Percentiles rank a stretch among this genome's conserved stretches.
Conservation (phyloP, 768 basidiomycete species). For the Lactifluus pinguis region DNA sequence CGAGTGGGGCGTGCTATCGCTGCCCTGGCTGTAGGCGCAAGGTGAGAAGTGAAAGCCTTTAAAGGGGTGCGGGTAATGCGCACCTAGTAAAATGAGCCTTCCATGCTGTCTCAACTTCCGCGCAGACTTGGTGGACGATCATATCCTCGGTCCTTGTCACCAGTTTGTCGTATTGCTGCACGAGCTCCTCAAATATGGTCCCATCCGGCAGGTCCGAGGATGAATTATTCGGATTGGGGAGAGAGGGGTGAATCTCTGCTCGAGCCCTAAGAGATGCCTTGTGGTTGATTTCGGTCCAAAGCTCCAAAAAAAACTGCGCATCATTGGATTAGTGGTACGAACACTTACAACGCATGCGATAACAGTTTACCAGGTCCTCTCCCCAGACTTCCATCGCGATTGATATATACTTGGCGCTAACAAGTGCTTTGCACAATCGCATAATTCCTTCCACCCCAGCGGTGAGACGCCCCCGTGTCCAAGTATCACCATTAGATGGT, state of each 20-base stretch:
- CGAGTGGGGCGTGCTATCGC: slow-evolving; percentile 23
- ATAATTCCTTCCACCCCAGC: slow-evolving; percentile 78
- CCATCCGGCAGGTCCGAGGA: slow-evolving; percentile 37
- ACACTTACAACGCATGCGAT: background rate
- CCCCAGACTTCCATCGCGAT: slow-evolving; percentile 72
- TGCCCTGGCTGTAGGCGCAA: slow-evolving; percentile 26
- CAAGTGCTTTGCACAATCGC: slow-evolving; percentile 74
- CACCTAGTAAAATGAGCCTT: slow-evolving; percentile 57
- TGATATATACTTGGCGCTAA: slow-evolving; percentile 71
- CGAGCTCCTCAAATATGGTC: slow-evolving; percentile 73
- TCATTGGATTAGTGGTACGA: background rate
- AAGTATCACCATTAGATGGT: slow-evolving; percentile 32
- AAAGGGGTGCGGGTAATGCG: background rate
- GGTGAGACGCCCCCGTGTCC: slow-evolving; percentile 48
- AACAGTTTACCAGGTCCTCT: slow-evolving; percentile 68
- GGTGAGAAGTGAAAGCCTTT: slow-evolving; percentile 17
- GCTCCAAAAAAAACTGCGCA: slow-evolving; percentile 80
- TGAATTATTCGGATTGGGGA: slow-evolving; percentile 37
- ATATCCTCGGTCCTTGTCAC: slow-evolving; percentile 75
- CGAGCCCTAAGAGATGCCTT: slow-evolving; percentile 48
- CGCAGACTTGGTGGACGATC: slow-evolving; percentile 72
- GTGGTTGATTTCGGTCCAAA: slow-evolving; percentile 73
- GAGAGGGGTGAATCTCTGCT: slow-evolving; percentile 38
- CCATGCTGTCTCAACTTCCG: slow-evolving; percentile 71
- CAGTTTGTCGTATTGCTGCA: slow-evolving; percentile 53